Evolutionary conservation across 2,329 filamentous ascomycete species (phyloP).

Genomic region (Pleurostoma richardsiae): DNA sequence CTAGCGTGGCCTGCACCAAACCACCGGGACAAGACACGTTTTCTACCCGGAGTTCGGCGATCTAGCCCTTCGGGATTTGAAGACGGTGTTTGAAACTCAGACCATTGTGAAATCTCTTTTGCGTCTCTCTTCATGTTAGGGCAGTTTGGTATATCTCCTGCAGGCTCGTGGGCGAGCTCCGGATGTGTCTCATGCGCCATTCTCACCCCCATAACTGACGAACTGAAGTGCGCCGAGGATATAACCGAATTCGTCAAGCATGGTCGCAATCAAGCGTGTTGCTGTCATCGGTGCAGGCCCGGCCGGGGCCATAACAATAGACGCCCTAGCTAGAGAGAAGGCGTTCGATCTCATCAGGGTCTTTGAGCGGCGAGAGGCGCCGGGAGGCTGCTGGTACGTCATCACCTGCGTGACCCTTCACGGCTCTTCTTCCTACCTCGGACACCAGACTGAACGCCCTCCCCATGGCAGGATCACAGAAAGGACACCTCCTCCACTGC

Average conservation of each 20-base stretch:
- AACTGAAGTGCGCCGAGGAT: no score
- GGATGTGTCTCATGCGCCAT: no score
- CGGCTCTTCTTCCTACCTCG: background rate
- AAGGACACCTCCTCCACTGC: conserved; percentile 25
- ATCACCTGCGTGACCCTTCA: background rate
- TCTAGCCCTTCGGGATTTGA: no score
- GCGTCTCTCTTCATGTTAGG: no score
- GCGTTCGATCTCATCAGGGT: conserved; percentile 50
- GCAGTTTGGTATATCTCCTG: no score
- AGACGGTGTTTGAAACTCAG: no score
- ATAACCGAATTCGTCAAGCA: background rate
- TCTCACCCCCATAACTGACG: no score
- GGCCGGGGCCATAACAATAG: conserved; percentile 50
- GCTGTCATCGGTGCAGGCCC: conserved; percentile 56
- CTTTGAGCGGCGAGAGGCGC: conserved; percentile 50
- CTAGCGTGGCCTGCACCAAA: no score
- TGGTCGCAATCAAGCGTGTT: conserved; percentile 23
- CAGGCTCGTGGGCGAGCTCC: no score
- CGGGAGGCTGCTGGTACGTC: conserved; percentile 51
- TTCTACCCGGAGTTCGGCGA: no score
- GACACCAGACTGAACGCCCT: background rate
- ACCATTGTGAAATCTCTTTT: no score
- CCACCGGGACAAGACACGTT: no score
- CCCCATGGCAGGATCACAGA: conserved; percentile 36
- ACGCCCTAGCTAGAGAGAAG: conserved; percentile 51